phyloP scores from a whole-genome alignment of 495 filamentous ascomycete species.

The Polyplosphaeria fusca region DNA sequence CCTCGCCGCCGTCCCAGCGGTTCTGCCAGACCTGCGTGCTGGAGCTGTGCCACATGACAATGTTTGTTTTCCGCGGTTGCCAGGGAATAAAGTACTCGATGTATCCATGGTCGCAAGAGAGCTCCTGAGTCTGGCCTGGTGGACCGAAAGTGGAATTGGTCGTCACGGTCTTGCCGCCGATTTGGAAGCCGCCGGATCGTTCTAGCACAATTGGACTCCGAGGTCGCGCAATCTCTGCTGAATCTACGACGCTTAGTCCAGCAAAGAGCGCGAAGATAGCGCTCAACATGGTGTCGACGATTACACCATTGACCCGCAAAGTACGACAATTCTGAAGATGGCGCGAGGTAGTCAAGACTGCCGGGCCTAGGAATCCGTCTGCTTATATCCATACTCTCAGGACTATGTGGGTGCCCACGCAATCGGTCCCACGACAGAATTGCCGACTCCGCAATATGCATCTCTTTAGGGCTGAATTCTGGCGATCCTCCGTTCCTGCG shows the following conservation, averaged over 20 bases:
- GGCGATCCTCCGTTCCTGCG: too few relatives aligned
- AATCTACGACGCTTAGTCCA: too few relatives aligned
- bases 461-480: not conserved
- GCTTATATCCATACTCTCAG: not conserved
- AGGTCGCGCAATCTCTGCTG: not conserved
- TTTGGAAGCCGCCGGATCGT: slow-evolving; percentile 21
- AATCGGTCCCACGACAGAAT: not conserved
- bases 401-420: not conserved
- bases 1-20: slow-evolving; percentile 49
- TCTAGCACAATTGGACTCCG: slow-evolving; percentile 7
- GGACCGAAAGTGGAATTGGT: not conserved
- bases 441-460: not conserved
- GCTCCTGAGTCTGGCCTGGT: slow-evolving; percentile 27
- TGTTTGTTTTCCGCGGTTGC: slow-evolving; percentile 44
- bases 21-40: slow-evolving; percentile 50
- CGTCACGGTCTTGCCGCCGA: slow-evolving; percentile 20
- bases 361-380: too few relatives aligned
- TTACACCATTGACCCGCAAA: too few relatives aligned
- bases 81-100: slow-evolving; percentile 52
- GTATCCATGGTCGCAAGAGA: slow-evolving; percentile 51
- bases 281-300: too few relatives aligned
- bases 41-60: slow-evolving; percentile 52
- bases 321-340: too few relatives aligned
- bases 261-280: too few relatives aligned
- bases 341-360: too few relatives aligned